Evolutionary conservation across 2,329 filamentous ascomycete species (phyloP), one percentile per base, ranked within the genome.

Genomic region (Onygenales sp.): DNA sequence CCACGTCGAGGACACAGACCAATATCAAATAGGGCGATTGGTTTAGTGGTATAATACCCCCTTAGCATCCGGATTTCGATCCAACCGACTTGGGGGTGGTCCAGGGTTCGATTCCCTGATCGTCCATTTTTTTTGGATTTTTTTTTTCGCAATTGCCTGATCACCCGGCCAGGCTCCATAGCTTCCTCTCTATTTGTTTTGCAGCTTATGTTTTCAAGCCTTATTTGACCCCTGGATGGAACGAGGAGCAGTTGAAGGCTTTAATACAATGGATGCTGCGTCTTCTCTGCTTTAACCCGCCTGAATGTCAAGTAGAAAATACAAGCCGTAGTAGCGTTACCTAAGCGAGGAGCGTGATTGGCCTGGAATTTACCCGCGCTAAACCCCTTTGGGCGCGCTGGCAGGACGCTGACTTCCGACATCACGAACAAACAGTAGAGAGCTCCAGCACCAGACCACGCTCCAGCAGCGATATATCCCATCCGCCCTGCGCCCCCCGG

Each of bases 391-490:
- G 42, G 50, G 50, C 14, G 31, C 9, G 31, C 11, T 42, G 9
- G 5, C 11, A 11, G 31, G 48, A 7, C n/a, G 31, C 39, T 38
- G 13, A 41, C 46, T 44, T 51, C 39, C 5, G 35, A 52, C 50
- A 45, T 9, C 42, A 46, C 58, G 32, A 21, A 7, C 31, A 41
- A 46, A 33, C 57, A 58, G 61, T 61, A 58, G 66, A 66, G 61
- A 57, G 57, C 55, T 53, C 61, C 62, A 60, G 60, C 59, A 58
- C 58, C 59, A 27, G 31, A 31, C 14, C 27, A 31, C 35, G 46
- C 46, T 36, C 17, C 46, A 39, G 46, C 35, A 49, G 36, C 36
- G 46, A 35, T 41, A 49, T 14, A 27, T 38, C 14, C 31, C 38
- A 33, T 10, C 33, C 53, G 36, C 33, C 27, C 14, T 48, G 45